These are phyloP conservation scores for Coemansia sp. DNA, from an alignment of 192 early-diverging fungal genomes.

Conservation along the genomic window DNA sequence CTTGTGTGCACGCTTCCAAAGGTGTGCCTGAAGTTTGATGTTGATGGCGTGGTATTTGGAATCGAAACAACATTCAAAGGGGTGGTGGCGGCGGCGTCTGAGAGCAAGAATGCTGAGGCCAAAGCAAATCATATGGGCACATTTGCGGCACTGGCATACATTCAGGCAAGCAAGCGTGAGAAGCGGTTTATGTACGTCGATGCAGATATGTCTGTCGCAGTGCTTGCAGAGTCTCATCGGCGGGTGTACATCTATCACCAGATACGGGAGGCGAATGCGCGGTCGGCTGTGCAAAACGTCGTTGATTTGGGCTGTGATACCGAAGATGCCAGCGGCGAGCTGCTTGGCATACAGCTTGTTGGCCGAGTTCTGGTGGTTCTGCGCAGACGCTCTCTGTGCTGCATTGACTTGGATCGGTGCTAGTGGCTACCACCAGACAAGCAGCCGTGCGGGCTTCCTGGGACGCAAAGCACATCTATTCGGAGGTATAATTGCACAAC, in stretches of 20 bases:
- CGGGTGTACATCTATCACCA: slow-evolving; percentile 52
- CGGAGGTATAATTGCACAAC: background rate
- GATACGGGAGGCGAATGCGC: background rate
- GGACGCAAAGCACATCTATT: background rate
- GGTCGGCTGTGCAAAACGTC: slow-evolving; percentile 37
- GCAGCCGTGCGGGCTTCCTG: background rate
- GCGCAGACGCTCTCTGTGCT: slow-evolving; percentile 21
- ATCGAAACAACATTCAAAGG: slow-evolving; percentile 18
- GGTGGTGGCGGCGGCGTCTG: slow-evolving; percentile 13
- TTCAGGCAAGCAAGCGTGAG: slow-evolving; percentile 76
- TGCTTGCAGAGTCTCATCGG: slow-evolving; percentile 47
- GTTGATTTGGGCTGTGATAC: slow-evolving; percentile 31
- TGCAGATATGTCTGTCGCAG: slow-evolving; percentile 34
- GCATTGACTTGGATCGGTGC: slow-evolving; percentile 28
- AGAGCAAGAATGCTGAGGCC: background rate
- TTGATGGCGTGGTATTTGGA: slow-evolving; percentile 69
- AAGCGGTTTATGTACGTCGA: slow-evolving; percentile 63
- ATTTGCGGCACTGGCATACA: slow-evolving; percentile 70
- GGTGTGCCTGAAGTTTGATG: slow-evolving; percentile 65
- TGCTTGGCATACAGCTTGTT: slow-evolving; percentile 38
- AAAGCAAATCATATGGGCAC: slow-evolving; percentile 56
- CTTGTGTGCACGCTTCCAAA: slow-evolving; percentile 38
- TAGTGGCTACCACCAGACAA: background rate
- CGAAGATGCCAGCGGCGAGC: slow-evolving; percentile 19
- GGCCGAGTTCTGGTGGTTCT: slow-evolving; percentile 26